A percentile compares a stretch with the other conserved stretches of the same genome.
Conservation (phyloP, 1,139 yeast genomes). For the Blastobotrys arbuscula region DNA sequence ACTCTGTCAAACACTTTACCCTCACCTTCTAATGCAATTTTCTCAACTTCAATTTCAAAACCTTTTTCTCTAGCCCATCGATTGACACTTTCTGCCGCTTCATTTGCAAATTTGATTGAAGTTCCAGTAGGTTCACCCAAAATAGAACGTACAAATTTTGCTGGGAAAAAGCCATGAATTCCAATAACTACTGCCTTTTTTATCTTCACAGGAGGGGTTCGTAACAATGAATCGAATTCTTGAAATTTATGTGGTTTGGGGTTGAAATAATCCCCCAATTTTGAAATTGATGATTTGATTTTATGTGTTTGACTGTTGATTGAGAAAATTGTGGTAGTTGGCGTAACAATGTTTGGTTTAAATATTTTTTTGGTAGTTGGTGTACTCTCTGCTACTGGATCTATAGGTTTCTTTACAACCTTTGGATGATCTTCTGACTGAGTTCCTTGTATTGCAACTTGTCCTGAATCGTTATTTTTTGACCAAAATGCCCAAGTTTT, state of each 20-base stretch:
- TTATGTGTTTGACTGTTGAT: constrained; percentile 22
- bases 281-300: constrained; percentile 21
- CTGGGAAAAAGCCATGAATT: constrained; percentile 93
- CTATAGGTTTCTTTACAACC: background rate
- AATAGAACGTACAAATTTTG: constrained; percentile 72
- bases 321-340: constrained; percentile 28
- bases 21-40: constrained; percentile 88
- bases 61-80: constrained; percentile 64
- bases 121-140: constrained; percentile 95
- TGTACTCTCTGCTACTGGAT: background rate
- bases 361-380: constrained; percentile 7
- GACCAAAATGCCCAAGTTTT: constrained; percentile 36
- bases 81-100: constrained; percentile 72
- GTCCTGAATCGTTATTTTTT: constrained; percentile 25
- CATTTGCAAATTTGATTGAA: constrained; percentile 76
- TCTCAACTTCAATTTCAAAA: constrained; percentile 62
- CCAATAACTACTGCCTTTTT: constrained; percentile 72
- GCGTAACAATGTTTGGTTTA: constrained; percentile 31
- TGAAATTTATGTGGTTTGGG: constrained; percentile 19
- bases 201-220: constrained; percentile 24
- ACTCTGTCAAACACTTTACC: constrained; percentile 87
- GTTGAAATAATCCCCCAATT: constrained; percentile 22
- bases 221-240: constrained; percentile 20
- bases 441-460: constrained; percentile 38
- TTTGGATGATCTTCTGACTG: constrained; percentile 31